Evolutionary conservation across 345 rosid species (phyloP).

Genomic region (Hypericum perforatum): DNA sequence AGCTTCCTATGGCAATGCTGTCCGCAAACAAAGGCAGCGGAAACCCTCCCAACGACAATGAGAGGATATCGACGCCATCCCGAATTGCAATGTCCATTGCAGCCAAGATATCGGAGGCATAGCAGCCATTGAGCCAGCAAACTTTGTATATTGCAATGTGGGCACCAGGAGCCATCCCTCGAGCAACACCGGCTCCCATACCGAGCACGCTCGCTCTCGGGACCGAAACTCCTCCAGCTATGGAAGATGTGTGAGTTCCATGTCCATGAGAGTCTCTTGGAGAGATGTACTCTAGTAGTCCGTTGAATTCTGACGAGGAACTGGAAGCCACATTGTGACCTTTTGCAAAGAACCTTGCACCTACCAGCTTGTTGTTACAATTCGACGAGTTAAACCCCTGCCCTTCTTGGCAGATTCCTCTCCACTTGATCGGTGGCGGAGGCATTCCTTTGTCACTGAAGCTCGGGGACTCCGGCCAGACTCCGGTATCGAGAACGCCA

Average conservation of each 20-base stretch:
- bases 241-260: slow-evolving; percentile 8
- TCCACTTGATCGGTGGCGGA: slow-evolving; percentile 6
- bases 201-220: slow-evolving; percentile 7
- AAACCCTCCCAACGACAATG: slow-evolving; percentile 26
- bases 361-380: slow-evolving; percentile 6
- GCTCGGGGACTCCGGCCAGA: slow-evolving; percentile 10
- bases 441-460: slow-evolving; percentile 6
- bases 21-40: slow-evolving; percentile 75
- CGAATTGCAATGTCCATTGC: slow-evolving; percentile 6
- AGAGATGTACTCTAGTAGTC: slow-evolving; percentile 1
- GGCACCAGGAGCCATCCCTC: slow-evolving; percentile 11
- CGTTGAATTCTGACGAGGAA: not conserved
- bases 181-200: slow-evolving; percentile 6
- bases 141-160: slow-evolving; percentile 10
- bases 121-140: slow-evolving; percentile 10
- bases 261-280: slow-evolving; percentile 10
- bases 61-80: slow-evolving; percentile 8
- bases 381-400: slow-evolving; percentile 6
- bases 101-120: slow-evolving; percentile 6
- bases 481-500: slow-evolving; percentile 9
- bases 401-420: slow-evolving; percentile 7
- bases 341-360: slow-evolving; percentile 10
- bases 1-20: slow-evolving; percentile 82
- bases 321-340: slow-evolving; percentile 2
- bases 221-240: slow-evolving; percentile 4